Evolutionary conservation across 805 yeast genomes (phyloP), one percentile per base, ranked within the genome.

Genomic region (Wilhelminamyces savonicus): DNA sequence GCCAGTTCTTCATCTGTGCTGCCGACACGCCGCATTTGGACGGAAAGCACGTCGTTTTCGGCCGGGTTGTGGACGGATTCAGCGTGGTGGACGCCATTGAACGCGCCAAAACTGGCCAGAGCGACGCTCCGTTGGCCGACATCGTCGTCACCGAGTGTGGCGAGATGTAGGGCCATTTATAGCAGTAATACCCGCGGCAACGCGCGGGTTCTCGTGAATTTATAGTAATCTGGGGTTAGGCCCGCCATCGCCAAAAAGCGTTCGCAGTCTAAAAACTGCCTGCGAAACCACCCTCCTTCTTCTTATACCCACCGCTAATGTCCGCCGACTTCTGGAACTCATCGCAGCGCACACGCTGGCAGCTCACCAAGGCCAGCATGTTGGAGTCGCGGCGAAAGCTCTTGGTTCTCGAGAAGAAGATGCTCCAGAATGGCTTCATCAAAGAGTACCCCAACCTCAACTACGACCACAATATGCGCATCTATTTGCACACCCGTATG

Each of bases 261-360:
- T n/a, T n/a, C n/a, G n/a, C n/a, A n/a, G n/a, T n/a, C n/a, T n/a
- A n/a, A n/a, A n/a, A n/a, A n/a, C n/a, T n/a, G n/a, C n/a, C n/a
- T n/a, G n/a, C n/a, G n/a, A n/a, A n/a, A n/a, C n/a, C n/a, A n/a
- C n/a, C n/a, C n/a, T n/a, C n/a, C n/a, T n/a, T n/a, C n/a, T n/a
- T n/a, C n/a, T n/a, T n/a, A n/a, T n/a, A n/a, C n/a, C n/a, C n/a
- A n/a, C n/a, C n/a, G n/a, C n/a, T n/a, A n/a, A 71, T 75, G 95
- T 78, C 92, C 2, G 95, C 94, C 0, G 82, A 82, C 50, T 88
- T 78, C 53, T 85, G 95, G 95, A 67, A 68, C 12, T 84, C 95
- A 3, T 75, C 94, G 2, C 97, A 88, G 48, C 56, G 94, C 25
- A 62, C 58, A 23, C 68, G 74, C 44, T 90, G 97, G 97, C 90